These are phyloP conservation scores for Cucurbita maxima DNA, from an alignment of 306 rosid species.

Conservation along the genomic window DNA sequence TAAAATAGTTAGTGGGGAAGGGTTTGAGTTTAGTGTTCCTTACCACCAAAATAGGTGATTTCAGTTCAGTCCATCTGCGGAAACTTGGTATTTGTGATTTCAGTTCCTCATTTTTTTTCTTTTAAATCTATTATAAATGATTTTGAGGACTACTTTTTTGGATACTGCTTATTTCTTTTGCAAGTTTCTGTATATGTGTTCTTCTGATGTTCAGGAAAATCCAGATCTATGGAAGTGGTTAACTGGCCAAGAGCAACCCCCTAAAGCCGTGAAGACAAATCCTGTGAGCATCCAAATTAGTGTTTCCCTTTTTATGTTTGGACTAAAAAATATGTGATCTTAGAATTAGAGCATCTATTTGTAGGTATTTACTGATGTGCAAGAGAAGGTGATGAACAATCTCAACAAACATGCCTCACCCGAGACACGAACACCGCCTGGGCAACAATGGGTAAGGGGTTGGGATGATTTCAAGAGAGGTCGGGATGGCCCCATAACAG, in stretches of 20 bases:
- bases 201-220: slow-evolving; percentile 49
- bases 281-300: slow-evolving; percentile 39
- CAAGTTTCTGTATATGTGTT: not conserved
- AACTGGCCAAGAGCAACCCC: slow-evolving; percentile 77
- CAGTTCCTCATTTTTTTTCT: not conserved
- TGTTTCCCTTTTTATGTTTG: not conserved
- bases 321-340: not conserved
- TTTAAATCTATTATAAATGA: not conserved
- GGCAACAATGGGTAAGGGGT: slow-evolving; percentile 84
- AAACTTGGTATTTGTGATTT: not conserved
- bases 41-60: too few species aligned
- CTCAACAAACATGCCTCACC: slow-evolving; percentile 53
- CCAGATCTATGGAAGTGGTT: slow-evolving; percentile 93
- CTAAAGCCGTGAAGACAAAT: slow-evolving; percentile 39
- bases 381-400: slow-evolving; percentile 34
- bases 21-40: too few species aligned
- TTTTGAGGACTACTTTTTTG: not conserved
- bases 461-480: slow-evolving; percentile 81
- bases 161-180: not conserved
- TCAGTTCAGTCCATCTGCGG: not conserved
- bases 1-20: not conserved
- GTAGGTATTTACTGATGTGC: slow-evolving; percentile 60
- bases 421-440: slow-evolving; percentile 62
- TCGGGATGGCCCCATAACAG: slow-evolving; percentile 42
- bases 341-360: slow-evolving; percentile 11